Conservation (phyloP, 352 stramenopile species). For the Globisporangium lucens region DNA sequence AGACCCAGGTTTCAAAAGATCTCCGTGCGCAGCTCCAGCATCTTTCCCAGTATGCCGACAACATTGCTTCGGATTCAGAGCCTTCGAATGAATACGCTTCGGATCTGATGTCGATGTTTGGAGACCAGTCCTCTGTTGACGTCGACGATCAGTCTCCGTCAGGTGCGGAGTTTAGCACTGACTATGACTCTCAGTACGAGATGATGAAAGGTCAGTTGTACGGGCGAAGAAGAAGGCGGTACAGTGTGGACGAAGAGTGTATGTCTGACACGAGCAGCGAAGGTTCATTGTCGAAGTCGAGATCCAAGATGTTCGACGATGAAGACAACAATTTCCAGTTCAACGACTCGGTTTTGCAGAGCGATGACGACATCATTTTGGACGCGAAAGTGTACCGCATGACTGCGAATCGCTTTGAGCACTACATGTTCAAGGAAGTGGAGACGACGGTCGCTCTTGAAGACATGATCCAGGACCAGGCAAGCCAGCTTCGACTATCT, state of each 20-base stretch:
- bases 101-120: constrained; percentile 48
- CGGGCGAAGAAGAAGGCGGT: constrained; percentile 18
- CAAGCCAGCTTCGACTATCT: constrained; percentile 7
- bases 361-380: background rate
- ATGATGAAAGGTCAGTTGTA: constrained; percentile 27
- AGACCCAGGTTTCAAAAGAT: constrained; percentile 58
- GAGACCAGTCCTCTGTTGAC: constrained; percentile 32
- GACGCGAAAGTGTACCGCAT: background rate
- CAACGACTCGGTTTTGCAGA: background rate
- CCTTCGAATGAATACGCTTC: constrained; percentile 47
- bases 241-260: constrained; percentile 47
- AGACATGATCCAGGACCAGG: constrained; percentile 13
- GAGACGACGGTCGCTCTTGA: constrained; percentile 27
- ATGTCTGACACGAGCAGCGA: constrained; percentile 61
- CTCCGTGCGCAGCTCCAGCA: constrained; percentile 69
- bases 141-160: constrained; percentile 36
- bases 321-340: constrained; percentile 15
- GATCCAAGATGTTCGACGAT: constrained; percentile 19
- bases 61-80: constrained; percentile 56
- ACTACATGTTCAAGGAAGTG: constrained; percentile 5
- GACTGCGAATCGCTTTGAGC: constrained; percentile 6
- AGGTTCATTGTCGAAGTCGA: constrained; percentile 31
- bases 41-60: constrained; percentile 68
- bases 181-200: constrained; percentile 44
- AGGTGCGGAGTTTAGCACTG: constrained; percentile 31